Evolutionary conservation across 2,329 filamentous ascomycete genomes (phyloP).

Genomic region (Diaporthe australafricana): DNA sequence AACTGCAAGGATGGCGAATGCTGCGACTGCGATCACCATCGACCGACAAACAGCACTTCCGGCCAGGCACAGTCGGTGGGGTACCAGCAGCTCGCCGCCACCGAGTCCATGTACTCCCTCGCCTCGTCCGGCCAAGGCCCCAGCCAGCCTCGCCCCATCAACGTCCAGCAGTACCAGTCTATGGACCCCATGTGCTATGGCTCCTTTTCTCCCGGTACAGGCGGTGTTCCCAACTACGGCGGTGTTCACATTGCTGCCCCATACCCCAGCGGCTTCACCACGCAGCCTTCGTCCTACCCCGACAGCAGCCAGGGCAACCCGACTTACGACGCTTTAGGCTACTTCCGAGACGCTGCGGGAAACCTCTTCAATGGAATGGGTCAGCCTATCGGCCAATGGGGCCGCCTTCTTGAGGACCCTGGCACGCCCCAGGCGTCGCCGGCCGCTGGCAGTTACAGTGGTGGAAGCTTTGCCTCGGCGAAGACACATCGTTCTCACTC

Average conservation of each 20-base stretch:
- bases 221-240: no score
- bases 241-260: background rate
- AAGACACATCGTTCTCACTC: background rate
- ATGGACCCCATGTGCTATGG: background rate
- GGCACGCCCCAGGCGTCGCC: background rate
- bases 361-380: background rate
- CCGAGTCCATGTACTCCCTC: background rate
- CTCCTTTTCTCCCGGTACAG: no score
- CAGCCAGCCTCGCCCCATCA: background rate
- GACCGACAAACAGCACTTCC: no score
- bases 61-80: background rate
- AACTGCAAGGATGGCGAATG: background rate
- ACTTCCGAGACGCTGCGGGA: background rate
- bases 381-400: background rate
- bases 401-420: background rate
- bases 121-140: background rate
- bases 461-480: no score
- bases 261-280: conserved; percentile 1
- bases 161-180: background rate
- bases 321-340: background rate
- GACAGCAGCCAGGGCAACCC: background rate
- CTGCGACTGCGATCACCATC: background rate
- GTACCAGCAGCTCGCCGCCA: background rate
- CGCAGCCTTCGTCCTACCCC: background rate
- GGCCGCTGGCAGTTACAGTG: background rate